Evolutionary conservation across 2,329 filamentous ascomycete species (phyloP), one percentile per base, ranked within the genome.

Genomic region (Thelonectria olida): DNA sequence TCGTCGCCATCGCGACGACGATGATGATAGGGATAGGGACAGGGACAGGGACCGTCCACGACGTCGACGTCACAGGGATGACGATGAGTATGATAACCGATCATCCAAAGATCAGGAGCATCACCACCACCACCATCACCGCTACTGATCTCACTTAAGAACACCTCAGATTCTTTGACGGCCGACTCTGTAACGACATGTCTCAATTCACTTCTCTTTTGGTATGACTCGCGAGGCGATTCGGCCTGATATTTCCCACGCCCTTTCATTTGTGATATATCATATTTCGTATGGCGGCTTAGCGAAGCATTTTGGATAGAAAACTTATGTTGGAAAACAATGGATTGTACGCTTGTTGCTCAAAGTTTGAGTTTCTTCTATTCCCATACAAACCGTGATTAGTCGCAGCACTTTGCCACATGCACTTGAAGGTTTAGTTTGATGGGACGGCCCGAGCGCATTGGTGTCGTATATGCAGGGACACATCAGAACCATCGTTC

Each of bases 41-140:
- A 74, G 73, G 25, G 78, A 79, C 44, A 73, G 75, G 4, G 78
- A 80, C n/a, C 73, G 78, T 25, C 73, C 76, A 22, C 72, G 71
- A 28, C 71, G 72, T 49, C 69, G 70, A 27, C 74, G 72, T 25
- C 67, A 74, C 54, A 64, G 69, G 49, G 72, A 75, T 22, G 67
- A 72, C 22, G 70, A 76, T 36, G 69, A 71, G 9, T 67, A 72
- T 38, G 67, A 74, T 22, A 52, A 59, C 4, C 72, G 72, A 5
- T 64, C 25, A 27, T 27, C 74, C 13, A 69, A 67, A 36, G 73
- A 76, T 31, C 66, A 71, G 20, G 71, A 76, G 15, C 71, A 74
- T 15, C 74, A 76, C 34, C 73, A 76, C 52, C 71, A 76, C 41
- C 72, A 75, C 44, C 72, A 74, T 45, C 72, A 71, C 20, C 72